Percentiles rank a stretch among this genome's conserved stretches.
phyloP scores from a whole-genome alignment of 2,329 filamentous ascomycete species.

The Botryotinia convoluta region DNA sequence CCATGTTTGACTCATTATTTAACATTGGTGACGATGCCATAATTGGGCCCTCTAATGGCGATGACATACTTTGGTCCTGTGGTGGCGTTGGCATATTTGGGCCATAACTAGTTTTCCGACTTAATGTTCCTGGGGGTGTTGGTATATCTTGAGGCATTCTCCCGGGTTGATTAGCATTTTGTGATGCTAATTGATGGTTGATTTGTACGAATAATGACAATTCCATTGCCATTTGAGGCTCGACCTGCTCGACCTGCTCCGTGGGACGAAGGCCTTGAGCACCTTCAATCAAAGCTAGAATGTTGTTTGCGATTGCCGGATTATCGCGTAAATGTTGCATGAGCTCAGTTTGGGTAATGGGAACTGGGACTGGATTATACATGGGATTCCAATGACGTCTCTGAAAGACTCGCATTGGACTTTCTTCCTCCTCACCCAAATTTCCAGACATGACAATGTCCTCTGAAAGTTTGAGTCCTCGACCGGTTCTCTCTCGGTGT shows the following conservation, averaged over 20 bases:
- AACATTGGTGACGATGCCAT: background rate
- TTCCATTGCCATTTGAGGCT: background rate
- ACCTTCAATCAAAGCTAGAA: background rate
- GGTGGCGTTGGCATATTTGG: background rate
- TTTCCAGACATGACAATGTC: constrained; percentile 87
- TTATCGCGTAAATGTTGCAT: background rate
- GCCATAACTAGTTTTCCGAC: background rate
- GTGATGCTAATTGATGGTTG: background rate
- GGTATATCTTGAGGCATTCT: background rate
- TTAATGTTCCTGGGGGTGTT: background rate
- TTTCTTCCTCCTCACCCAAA: constrained; percentile 80
- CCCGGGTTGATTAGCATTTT: background rate
- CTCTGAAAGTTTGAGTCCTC: constrained; percentile 76
- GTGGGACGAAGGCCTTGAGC: background rate
- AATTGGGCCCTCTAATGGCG: background rate
- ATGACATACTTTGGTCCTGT: background rate
- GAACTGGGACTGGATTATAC: constrained; percentile 40
- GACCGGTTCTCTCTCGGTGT: constrained; percentile 83
- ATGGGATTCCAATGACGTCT: constrained; percentile 60
- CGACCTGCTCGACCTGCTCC: background rate
- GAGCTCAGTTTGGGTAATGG: constrained; percentile 1
- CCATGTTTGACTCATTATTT: background rate
- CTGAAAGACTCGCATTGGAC: constrained; percentile 46
- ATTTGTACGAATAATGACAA: background rate
- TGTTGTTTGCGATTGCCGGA: background rate